Base-by-base conservation (phyloP, 495 filamentous ascomycete species). In the Oidiodendron maius region DNA sequence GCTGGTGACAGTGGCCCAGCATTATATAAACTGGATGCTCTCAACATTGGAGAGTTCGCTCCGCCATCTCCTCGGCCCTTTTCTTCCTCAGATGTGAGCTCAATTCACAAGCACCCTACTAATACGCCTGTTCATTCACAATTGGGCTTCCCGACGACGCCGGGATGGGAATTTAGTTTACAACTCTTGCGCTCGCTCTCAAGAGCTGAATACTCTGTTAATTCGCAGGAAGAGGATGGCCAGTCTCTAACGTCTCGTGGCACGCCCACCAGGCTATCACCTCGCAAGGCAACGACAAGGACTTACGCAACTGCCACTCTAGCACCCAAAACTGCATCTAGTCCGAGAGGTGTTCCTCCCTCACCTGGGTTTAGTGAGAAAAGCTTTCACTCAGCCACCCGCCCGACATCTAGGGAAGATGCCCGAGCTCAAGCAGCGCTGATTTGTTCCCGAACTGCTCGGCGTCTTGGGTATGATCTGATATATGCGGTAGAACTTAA, bases 21-120 rank as follows among this genome's bases (percentile, higher is more conserved):
- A n/a, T n/a, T n/a, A n/a, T n/a, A n/a, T n/a, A n/a, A n/a, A n/a
- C n/a, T n/a, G n/a, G n/a, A n/a, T n/a, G n/a, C n/a, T n/a, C n/a
- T n/a, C n/a, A n/a, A n/a, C n/a, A n/a, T n/a, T n/a, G 16, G 23
- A 8, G 28, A 38, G 15, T 39, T 37, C 15, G n/a, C 21, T 6
- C 10, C 6, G 11, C 30, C 38, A 8, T 20, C 28, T 34, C 43
- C 47, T 0, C 25, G 53, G 3, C 53, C 53, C 10, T 56, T 47
- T 18, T 56, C 53, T 20, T 24, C 28, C 15, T 56, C 53, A 17
- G 53, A 56, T 23, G 16, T 51, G 9, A 51, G 43, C 3, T 56
- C 52, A 8, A 13, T 51, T 11, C 5, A 51, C 34, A 11, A 12
- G 6, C 44, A 39, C 20, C 51, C 51, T 32, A 40, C 51, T 24